Percentiles rank a stretch among this genome's conserved stretches.
These are phyloP conservation scores for Corrigiola litoralis DNA, from an alignment of 179 eudicot species.

Conservation along the genomic window DNA sequence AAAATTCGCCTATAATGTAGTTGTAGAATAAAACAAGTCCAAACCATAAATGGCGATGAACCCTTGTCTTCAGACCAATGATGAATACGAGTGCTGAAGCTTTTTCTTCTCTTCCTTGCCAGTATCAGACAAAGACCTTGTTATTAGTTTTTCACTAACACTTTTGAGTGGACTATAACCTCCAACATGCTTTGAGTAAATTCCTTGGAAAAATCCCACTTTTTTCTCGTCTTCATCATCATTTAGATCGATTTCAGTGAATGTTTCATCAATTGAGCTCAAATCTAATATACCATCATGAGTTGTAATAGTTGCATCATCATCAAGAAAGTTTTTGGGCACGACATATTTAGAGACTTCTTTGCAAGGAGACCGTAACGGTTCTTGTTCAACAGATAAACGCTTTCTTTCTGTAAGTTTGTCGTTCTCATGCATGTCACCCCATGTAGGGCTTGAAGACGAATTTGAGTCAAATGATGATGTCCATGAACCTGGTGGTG, in stretches of 20 bases:
- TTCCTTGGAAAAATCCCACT: slow-evolving; percentile 23
- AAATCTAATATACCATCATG: slow-evolving; percentile 14
- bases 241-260: slow-evolving; percentile 19
- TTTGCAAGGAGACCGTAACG: neutral
- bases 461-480: slow-evolving; percentile 28
- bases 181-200: slow-evolving; percentile 26
- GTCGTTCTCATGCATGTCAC: neutral
- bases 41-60: too few relatives aligned
- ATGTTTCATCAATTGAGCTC: slow-evolving; percentile 15
- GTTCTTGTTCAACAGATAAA: slow-evolving; percentile 1
- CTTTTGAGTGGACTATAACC: slow-evolving; percentile 11
- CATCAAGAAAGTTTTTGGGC: slow-evolving; percentile 9
- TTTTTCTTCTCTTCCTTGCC: slow-evolving; percentile 19
- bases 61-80: too few relatives aligned
- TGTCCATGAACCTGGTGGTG: slow-evolving; percentile 27
- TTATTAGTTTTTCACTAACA: slow-evolving; percentile 6
- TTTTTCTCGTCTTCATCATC: slow-evolving; percentile 18
- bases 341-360: neutral
- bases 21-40: neutral
- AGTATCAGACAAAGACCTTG: slow-evolving; percentile 21
- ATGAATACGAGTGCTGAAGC: slow-evolving; percentile 2
- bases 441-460: slow-evolving; percentile 22
- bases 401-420: neutral
- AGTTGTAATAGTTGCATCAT: neutral
- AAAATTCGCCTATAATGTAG: neutral